Evolutionary conservation across 192 early-diverging fungal genomes (phyloP), one percentile per base, ranked within the genome.

Genomic region (Backusella westeae): DNA sequence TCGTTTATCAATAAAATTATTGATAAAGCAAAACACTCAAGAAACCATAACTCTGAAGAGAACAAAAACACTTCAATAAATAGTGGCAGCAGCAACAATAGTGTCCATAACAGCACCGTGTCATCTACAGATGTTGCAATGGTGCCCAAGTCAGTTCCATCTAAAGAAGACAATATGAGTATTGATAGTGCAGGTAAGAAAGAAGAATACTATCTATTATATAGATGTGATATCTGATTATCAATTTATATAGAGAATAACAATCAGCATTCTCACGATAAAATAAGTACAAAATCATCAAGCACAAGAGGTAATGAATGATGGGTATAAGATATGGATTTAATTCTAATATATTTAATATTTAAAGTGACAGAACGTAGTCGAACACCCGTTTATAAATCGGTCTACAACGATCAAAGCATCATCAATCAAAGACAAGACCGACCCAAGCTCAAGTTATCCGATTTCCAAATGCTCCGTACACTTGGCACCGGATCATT

Each of bases 401-500:
- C 77, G 0, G 63, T 76, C 36, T 82, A 75, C 41, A 80, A 81
- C 74, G 82, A 83, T 23, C 65, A 75, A 34, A 42, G 44, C 7
- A 72, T 80, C 4, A 72, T 83, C 19, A 69, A 74, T 23, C 78
- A 80, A 52, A 76, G 82, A 26, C 69, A 71, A 12, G 66, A 85
- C 39, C 77, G 87, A 59, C 82, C 85, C 71, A 87, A 87, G 71
- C 81, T 93, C 53, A 86, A 85, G 76, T 87, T 99, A 59, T 82
- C 87, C 46, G 95, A 98, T 77, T 95, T 98, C 72, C 86, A 91
- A 63, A 88, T 97, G 71, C 88, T 93, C 76, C 92, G 94, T 53
- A 99, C 98, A 21, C 84, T 99, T 21, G 98, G 98, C 6, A 99
- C 98, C 0, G 98, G 98, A 26, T 97, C 95, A 6, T 98, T 99